Base-by-base conservation (phyloP, 305 asterid genomes). In the Caryopteris hybrid region DNA sequence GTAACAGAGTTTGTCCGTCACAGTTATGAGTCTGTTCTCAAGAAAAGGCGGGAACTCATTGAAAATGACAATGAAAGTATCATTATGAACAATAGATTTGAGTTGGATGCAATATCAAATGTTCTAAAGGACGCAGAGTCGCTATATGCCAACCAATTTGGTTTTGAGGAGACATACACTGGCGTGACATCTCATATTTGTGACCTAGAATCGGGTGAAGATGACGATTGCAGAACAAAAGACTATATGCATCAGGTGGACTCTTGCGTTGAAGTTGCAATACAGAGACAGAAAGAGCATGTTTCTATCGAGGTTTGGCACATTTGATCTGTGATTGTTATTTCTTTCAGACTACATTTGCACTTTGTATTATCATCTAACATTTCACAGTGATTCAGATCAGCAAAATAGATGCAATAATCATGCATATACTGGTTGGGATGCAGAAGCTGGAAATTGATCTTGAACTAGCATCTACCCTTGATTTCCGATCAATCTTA, bases 221-320 rank as follows among this genome's bases (percentile, higher is more conserved):
- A 86, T 53, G 87, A 83, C 69, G 96, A 86, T 56, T 84, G 90
- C 96, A 86, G 91, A 76, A 76, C 78, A 60, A 92, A 85, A 66
- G 97, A 90, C 64, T 76, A 76, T 68, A 71, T 86, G 64, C 95
- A 84, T 71, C 96, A 90, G 81, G 86, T 79, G 71, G 96, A 92
- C 74, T 84, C 98, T 78, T 85, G 90, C 80, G 75, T 92, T 63
- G 97, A 90, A 84, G 87, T 83, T 72, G 97, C 96, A 73, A 79
- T 90, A 63, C 96, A 86, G 77, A 85, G 86, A 81, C 98, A 88
- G 83, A 92, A 92, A 66, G 98, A 92, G 69, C 94, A 85, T 42
- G 89, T 87, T 57, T 85, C 98, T 36, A 60, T 78, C 68, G 98
- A 92, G 96, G 99, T 91, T 72, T 64, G 80, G 74, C 74, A 53